Conservation (phyloP, 352 stramenopile genomes). For the Phytopythium helicoides region DNA sequence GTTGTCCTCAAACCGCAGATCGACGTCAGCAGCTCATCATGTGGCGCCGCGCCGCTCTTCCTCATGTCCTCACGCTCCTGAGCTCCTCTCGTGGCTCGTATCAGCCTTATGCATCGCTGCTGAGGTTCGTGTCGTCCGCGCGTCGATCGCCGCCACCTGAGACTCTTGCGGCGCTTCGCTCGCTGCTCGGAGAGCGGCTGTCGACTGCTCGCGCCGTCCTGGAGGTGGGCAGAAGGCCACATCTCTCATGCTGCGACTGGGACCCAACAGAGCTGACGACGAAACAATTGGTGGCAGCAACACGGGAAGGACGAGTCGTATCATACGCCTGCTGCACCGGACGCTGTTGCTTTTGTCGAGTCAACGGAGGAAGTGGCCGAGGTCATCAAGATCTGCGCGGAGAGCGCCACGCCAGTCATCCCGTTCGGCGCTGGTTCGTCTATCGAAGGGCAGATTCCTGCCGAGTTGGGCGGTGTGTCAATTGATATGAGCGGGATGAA, state of each 20-base stretch:
- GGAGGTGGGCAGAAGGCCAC: no score
- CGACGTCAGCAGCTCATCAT: conserved; percentile 9
- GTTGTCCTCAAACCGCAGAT: no score
- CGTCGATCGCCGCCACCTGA: conserved; percentile 30
- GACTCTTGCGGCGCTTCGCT: conserved; percentile 47
- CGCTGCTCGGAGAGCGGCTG: conserved; percentile 61
- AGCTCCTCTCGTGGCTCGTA: no score
- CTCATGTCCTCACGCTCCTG: not conserved
- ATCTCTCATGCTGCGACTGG: no score
- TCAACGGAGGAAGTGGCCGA: conserved; percentile 86
- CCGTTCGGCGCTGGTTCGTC: conserved; percentile 91
- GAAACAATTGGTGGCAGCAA: no score
- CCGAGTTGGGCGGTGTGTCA: conserved; percentile 85
- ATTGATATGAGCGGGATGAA: conserved; percentile 87
- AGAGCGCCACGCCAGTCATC: conserved; percentile 86
- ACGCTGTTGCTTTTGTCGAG: conserved; percentile 83
- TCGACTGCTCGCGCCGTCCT: conserved; percentile 53
- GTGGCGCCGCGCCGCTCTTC: conserved; percentile 19
- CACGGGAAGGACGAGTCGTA: conserved; percentile 91
- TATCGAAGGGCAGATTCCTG: conserved; percentile 94
- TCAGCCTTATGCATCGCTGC: not conserved
- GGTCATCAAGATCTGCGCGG: conserved; percentile 87
- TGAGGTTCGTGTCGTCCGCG: conserved; percentile 11
- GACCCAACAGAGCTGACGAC: no score
- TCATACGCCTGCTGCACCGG: conserved; percentile 76